Percentiles rank a stretch among this genome's conserved stretches.
phyloP scores from a whole-genome alignment of 2,329 filamentous ascomycete genomes.

The Penicillium rolfsii region DNA sequence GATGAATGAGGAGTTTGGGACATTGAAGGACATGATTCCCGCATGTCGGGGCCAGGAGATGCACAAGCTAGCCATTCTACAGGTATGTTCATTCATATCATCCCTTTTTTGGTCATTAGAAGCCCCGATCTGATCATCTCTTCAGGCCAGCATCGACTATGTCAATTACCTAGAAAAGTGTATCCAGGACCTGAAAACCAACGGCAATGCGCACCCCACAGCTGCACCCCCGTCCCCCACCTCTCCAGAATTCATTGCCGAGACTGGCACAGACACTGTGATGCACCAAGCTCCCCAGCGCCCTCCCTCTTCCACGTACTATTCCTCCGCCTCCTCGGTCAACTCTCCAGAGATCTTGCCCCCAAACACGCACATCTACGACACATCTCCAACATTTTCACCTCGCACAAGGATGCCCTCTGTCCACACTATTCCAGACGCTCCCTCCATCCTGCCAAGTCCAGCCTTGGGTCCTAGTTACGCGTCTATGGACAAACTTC shows the following conservation, averaged over 20 bases:
- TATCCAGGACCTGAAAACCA: slow-evolving; percentile 74
- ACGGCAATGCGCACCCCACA: slow-evolving; percentile 30
- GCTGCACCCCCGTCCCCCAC: slow-evolving; percentile 39
- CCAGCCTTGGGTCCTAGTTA: slow-evolving; percentile 40
- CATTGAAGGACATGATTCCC: slow-evolving; percentile 92
- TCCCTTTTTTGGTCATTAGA: no score
- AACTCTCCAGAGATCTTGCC: slow-evolving; percentile 42
- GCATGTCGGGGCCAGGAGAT: slow-evolving; percentile 92
- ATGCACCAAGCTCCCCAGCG: slow-evolving; percentile 14
- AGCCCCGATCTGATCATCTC: neutral
- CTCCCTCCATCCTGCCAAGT: slow-evolving; percentile 41
- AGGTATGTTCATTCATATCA: slow-evolving; percentile 60
- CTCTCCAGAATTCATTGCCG: slow-evolving; percentile 39
- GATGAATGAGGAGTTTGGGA: slow-evolving; percentile 98
- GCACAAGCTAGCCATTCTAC: slow-evolving; percentile 95
- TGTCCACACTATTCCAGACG: slow-evolving; percentile 25
- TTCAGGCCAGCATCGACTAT: slow-evolving; percentile 91
- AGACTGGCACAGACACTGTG: slow-evolving; percentile 17
- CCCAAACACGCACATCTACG: slow-evolving; percentile 22
- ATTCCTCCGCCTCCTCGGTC: slow-evolving; percentile 31
- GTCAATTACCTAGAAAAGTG: slow-evolving; percentile 92
- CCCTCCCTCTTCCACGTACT: slow-evolving; percentile 28
- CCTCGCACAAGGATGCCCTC: slow-evolving; percentile 36
- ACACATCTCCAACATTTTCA: slow-evolving; percentile 41
- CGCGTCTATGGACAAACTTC: slow-evolving; percentile 27